Percentiles rank a stretch among this genome's conserved stretches.
Conservation (phyloP, 306 rosid species). For the Castanopsis chinensis region DNA sequence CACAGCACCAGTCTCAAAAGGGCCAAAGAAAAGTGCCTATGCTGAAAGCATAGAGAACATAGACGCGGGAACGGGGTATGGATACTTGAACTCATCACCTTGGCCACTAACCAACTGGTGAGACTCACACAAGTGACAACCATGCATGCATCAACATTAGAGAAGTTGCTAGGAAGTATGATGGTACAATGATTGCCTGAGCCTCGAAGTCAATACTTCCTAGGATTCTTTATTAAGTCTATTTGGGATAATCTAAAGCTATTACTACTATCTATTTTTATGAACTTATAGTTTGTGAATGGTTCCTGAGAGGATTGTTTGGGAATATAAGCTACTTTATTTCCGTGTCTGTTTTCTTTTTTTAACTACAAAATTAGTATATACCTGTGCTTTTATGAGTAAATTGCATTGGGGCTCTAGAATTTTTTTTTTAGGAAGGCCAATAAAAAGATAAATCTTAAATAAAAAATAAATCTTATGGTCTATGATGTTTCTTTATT, state of each 20-base stretch:
- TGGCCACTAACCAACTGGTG: neutral
- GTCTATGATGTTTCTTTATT: no score
- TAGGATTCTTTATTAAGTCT: no score
- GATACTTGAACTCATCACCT: neutral
- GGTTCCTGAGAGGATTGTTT: neutral
- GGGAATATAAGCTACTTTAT: neutral
- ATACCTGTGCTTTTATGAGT: no score
- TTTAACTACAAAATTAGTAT: neutral
- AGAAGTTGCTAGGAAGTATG: conserved; percentile 9
- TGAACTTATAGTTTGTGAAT: neutral
- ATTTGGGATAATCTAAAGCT: no score
- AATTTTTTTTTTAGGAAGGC: no score
- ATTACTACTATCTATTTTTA: no score
- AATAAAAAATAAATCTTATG: no score
- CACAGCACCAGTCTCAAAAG: neutral
- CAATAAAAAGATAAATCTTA: no score
- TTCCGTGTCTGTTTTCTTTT: neutral
- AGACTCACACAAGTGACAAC: neutral
- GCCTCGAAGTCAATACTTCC: no score
- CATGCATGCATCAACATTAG: conserved; percentile 1
- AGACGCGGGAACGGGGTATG: conserved; percentile 21
- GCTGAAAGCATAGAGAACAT: conserved; percentile 15
- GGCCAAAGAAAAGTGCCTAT: conserved; percentile 1
- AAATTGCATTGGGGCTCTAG: no score
- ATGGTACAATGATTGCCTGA: neutral